Conservation (phyloP, 768 basidiomycete genomes). For the Gloeostereum incarnatum region DNA sequence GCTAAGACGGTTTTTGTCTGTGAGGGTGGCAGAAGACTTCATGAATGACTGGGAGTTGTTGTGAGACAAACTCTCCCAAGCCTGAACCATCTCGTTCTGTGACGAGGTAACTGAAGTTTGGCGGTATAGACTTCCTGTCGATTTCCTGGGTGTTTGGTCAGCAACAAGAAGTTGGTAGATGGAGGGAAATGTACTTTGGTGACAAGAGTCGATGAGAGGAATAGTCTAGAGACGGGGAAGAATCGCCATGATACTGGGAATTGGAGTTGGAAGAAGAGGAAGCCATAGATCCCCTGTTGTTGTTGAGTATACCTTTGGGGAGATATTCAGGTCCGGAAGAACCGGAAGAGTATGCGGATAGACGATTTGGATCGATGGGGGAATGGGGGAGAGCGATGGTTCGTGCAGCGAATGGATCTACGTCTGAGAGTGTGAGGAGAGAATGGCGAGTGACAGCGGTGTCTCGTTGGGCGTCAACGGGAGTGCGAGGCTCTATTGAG, state of each 20-base stretch:
- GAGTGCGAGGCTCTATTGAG: conserved; percentile 44
- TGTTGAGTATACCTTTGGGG: conserved; percentile 22
- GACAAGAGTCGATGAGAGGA: too few relatives aligned
- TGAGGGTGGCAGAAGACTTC: conserved; percentile 21
- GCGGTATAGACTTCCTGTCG: too few relatives aligned
- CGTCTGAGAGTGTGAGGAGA: conserved; percentile 51
- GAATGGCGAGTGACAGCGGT: conserved; percentile 29
- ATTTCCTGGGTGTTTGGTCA: too few relatives aligned
- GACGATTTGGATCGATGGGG: conserved; percentile 35
- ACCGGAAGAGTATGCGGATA: conserved; percentile 44
- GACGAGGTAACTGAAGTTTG: too few relatives aligned
- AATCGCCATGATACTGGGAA: too few relatives aligned
- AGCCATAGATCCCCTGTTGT: conserved; percentile 42
- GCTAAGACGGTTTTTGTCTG: conserved; percentile 21
- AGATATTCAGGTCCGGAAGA: conserved; percentile 39
- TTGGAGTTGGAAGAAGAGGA: conserved; percentile 53
- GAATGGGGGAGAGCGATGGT: conserved; percentile 29
- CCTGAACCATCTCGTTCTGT: conserved; percentile 1
- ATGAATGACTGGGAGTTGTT: conserved; percentile 14
- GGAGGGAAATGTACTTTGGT: too few relatives aligned
- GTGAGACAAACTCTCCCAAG: conserved; percentile 15
- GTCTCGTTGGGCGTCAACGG: conserved; percentile 34
- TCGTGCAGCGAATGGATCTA: conserved; percentile 54
- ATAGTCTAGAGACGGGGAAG: too few relatives aligned
- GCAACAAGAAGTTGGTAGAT: too few relatives aligned